Percentiles rank a stretch among this genome's conserved stretches.
Evolutionary conservation across 805 yeast genomes (phyloP).

Genomic region (Sugiyamaella lignohabitans): DNA sequence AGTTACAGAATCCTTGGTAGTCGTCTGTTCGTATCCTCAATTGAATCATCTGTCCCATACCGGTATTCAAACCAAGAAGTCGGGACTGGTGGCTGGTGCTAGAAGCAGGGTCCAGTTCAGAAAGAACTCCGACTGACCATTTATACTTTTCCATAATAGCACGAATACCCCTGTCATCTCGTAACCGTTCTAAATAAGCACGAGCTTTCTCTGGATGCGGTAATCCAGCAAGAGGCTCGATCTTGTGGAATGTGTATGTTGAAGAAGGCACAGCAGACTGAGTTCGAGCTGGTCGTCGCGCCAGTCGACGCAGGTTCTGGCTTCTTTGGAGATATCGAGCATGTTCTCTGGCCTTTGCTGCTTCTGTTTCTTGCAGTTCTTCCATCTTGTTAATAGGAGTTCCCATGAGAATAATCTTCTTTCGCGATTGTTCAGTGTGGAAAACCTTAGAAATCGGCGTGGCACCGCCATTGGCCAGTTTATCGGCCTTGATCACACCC

Average conservation of each 20-base stretch:
- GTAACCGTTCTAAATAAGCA: constrained; percentile 26
- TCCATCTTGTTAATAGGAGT: constrained; percentile 24
- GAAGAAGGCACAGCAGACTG: constrained; percentile 8
- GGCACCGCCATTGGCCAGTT: constrained; percentile 11
- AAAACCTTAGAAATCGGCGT: constrained; percentile 13
- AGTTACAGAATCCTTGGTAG: constrained; percentile 33
- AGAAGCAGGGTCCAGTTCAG: constrained; percentile 36
- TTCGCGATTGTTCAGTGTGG: constrained; percentile 13
- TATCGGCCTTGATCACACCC: constrained; percentile 22
- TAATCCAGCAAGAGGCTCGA: constrained; percentile 28
- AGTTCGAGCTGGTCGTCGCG: constrained; percentile 15
- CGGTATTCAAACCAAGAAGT: constrained; percentile 31
- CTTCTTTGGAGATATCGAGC: constrained; percentile 15
- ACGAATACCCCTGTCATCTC: constrained; percentile 32
- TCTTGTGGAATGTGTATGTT: constrained; percentile 29
- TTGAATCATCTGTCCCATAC: constrained; percentile 32
- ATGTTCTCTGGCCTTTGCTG: constrained; percentile 18
- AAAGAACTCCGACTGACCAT: constrained; percentile 31
- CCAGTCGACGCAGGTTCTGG: constrained; percentile 11
- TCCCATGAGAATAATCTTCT: constrained; percentile 29
- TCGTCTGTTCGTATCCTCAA: constrained; percentile 35
- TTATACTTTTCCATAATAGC: constrained; percentile 33
- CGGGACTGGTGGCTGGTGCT: constrained; percentile 26
- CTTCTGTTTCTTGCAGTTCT: constrained; percentile 22
- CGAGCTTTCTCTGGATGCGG: constrained; percentile 30